phyloP scores from a whole-genome alignment of 2,329 filamentous ascomycete species.

The Clarireedia hainanense region DNA sequence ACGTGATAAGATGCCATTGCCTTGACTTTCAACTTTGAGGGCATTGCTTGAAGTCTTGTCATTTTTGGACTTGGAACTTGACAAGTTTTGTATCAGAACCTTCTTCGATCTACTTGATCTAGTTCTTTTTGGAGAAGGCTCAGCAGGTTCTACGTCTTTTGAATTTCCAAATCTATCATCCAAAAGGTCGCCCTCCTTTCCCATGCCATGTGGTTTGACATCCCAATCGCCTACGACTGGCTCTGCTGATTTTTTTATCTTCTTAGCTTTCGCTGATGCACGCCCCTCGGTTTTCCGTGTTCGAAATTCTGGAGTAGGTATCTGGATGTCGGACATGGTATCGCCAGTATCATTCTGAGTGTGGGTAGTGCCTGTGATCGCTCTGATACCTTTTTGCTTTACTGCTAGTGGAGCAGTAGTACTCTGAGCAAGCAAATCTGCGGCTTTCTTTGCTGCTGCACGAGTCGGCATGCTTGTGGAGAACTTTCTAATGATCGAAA shows the following conservation, averaged over 20 bases:
- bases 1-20: no score
- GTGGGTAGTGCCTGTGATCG: not conserved
- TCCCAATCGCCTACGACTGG: constrained; percentile 28
- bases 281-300: constrained; percentile 7
- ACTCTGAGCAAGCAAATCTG: not conserved
- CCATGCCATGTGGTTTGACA: constrained; percentile 51
- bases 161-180: constrained; percentile 5
- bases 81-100: no score
- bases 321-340: not conserved
- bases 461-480: constrained; percentile 5
- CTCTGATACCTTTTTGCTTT: not conserved
- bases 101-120: not conserved
- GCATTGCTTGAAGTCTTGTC: no score
- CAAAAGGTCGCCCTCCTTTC: constrained; percentile 24
- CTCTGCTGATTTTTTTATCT: constrained; percentile 4
- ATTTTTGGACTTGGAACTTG: no score
- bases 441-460: not conserved
- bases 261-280: constrained; percentile 5
- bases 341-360: not conserved
- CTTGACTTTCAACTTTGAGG: no score
- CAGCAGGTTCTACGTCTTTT: not conserved
- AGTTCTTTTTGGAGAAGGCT: not conserved
- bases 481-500: not conserved
- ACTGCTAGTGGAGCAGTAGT: not conserved
- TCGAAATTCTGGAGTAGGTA: not conserved